phyloP scores from a whole-genome alignment of 2,329 filamentous ascomycete species.

The Monascus ruber region DNA sequence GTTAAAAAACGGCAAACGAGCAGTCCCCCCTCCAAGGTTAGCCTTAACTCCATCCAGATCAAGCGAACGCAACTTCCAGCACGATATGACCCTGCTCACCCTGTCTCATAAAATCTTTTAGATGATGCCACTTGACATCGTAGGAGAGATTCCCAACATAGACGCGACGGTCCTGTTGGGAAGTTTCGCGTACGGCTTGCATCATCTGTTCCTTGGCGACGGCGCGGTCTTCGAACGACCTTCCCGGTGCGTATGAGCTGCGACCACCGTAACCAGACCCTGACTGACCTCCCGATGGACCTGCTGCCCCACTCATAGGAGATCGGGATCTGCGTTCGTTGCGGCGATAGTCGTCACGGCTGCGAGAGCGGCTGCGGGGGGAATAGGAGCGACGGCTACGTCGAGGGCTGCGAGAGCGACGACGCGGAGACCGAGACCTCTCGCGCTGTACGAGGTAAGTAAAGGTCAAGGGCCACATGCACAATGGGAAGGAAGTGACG shows the following conservation, averaged over 20 bases:
- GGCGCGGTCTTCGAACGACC: slow-evolving; percentile 73
- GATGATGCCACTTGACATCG: slow-evolving; percentile 99
- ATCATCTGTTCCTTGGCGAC: slow-evolving; percentile 91
- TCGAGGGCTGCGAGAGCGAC: slow-evolving; percentile 71
- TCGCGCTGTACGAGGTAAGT: slow-evolving; percentile 55
- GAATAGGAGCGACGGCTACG: slow-evolving; percentile 68
- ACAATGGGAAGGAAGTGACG: slow-evolving; percentile 1
- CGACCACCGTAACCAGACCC: slow-evolving; percentile 47
- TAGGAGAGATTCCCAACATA: slow-evolving; percentile 98
- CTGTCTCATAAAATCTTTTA: slow-evolving; percentile 99
- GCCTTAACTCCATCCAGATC: slow-evolving; percentile 7
- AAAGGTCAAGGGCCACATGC: slow-evolving; percentile 16
- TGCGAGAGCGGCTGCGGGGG: slow-evolving; percentile 60
- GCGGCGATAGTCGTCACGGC: slow-evolving; percentile 66
- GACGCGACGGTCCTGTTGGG: slow-evolving; percentile 97
- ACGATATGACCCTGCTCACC: slow-evolving; percentile 49
- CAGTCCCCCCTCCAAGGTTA: slow-evolving; percentile 19
- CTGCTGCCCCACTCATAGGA: slow-evolving; percentile 66
- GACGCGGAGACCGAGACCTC: slow-evolving; percentile 55
- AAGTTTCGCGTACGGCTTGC: slow-evolving; percentile 83
- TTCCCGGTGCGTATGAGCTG: slow-evolving; percentile 52
- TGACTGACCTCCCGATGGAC: slow-evolving; percentile 59
- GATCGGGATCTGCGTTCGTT: slow-evolving; percentile 68
- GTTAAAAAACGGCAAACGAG: slow-evolving; percentile 17
- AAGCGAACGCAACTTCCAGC: slow-evolving; percentile 6